A percentile compares a stretch with the other conserved stretches of the same genome.
Evolutionary conservation across 2,329 filamentous ascomycete genomes (phyloP).

Genomic region (Apiospora aurea): DNA sequence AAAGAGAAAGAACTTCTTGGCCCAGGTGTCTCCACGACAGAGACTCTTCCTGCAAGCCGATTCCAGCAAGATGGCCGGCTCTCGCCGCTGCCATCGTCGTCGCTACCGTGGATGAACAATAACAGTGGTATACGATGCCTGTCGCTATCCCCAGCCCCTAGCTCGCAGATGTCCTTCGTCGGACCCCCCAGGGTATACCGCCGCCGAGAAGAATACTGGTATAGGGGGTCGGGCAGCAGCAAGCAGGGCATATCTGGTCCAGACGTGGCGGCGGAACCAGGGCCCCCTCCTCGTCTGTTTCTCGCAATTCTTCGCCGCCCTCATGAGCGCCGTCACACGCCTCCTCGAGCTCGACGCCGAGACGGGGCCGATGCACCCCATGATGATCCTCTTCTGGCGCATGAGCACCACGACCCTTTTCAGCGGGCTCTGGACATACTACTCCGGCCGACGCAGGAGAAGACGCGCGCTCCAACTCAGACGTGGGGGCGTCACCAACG

Average conservation of each 20-base stretch:
- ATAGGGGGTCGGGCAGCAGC: neutral
- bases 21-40: neutral
- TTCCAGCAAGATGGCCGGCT: slow-evolving; percentile 43
- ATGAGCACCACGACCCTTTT: slow-evolving; percentile 77
- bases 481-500: neutral
- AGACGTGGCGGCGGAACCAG: slow-evolving; percentile 62
- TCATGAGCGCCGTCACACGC: slow-evolving; percentile 86
- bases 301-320: slow-evolving; percentile 80
- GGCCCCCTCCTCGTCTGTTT: slow-evolving; percentile 76
- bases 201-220: slow-evolving; percentile 22
- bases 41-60: slow-evolving; percentile 48
- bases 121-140: neutral
- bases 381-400: slow-evolving; percentile 83
- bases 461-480: neutral
- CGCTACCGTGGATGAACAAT: neutral
- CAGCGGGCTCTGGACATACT: slow-evolving; percentile 58
- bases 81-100: slow-evolving; percentile 28
- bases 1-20: slow-evolving; percentile 2
- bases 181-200: neutral
- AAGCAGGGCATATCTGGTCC: slow-evolving; percentile 29
- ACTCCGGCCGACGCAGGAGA: neutral
- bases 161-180: neutral
- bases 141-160: neutral
- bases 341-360: slow-evolving; percentile 67
- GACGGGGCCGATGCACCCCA: slow-evolving; percentile 74